Evolutionary conservation across 2,329 filamentous ascomycete genomes (phyloP).

Genomic region (Cercospora canescens): DNA sequence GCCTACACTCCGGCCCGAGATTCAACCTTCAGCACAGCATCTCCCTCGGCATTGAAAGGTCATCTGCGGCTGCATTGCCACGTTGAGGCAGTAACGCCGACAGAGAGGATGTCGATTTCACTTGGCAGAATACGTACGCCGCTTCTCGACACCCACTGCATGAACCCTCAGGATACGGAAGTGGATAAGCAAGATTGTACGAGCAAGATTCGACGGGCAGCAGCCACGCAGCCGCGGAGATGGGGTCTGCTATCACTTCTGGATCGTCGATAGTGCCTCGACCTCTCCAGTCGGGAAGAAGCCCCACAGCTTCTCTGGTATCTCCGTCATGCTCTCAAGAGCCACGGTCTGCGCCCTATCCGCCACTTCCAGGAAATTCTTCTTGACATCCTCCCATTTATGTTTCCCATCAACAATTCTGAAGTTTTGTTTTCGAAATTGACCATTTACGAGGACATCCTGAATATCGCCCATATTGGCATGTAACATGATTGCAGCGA

Average conservation of each 20-base stretch:
- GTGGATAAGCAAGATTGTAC: background rate
- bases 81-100: background rate
- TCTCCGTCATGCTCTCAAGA: background rate
- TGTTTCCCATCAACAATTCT: constrained; percentile 16
- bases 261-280: constrained; percentile 31
- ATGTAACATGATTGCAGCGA: constrained; percentile 59
- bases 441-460: constrained; percentile 53
- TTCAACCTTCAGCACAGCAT: background rate
- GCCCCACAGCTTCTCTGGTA: constrained; percentile 19
- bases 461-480: constrained; percentile 55
- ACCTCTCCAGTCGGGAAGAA: constrained; percentile 8
- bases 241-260: background rate
- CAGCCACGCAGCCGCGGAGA: background rate
- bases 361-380: constrained; percentile 17
- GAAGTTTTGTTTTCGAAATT: constrained; percentile 50
- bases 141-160: background rate
- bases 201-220: background rate
- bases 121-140: background rate
- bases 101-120: background rate
- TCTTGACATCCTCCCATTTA: constrained; percentile 11
- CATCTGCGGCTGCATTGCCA: background rate
- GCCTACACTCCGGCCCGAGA: background rate
- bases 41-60: background rate
- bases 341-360: constrained; percentile 9
- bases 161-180: background rate